These are phyloP conservation scores for Allium fistulosum DNA, from an alignment of 106 monocot species.

Conservation along the genomic window DNA sequence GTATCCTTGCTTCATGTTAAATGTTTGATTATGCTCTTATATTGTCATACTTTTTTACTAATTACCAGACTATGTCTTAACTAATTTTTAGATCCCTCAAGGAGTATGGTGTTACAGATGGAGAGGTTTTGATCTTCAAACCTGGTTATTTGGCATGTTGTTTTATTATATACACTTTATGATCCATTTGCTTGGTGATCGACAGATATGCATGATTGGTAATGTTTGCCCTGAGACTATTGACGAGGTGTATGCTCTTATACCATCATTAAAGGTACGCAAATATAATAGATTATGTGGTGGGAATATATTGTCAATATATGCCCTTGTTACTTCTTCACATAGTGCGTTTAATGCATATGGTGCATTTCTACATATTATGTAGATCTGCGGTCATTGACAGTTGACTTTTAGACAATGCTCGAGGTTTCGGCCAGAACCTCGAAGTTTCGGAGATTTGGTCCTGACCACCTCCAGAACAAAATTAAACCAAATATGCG, in stretches of 20 bases:
- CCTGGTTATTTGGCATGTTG: background rate
- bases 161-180: background rate
- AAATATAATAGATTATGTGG: background rate
- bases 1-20: conserved; percentile 44
- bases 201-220: conserved; percentile 74
- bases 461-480: no score
- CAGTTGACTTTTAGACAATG: background rate
- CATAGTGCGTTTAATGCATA: background rate
- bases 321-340: background rate
- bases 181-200: background rate
- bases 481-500: no score
- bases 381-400: background rate
- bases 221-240: conserved; percentile 49
- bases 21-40: background rate
- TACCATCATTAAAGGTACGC: conserved; percentile 40
- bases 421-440: background rate
- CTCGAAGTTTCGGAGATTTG: no score
- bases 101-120: conserved; percentile 39
- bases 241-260: conserved; percentile 62
- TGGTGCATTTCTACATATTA: background rate
- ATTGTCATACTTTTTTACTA: background rate
- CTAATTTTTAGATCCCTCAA: conserved; percentile 44
- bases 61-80: conserved; percentile 4
- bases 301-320: background rate
- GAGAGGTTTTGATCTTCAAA: conserved; percentile 42